Evolutionary conservation across 2,329 filamentous ascomycete genomes (phyloP), one percentile per base, ranked within the genome.

Genomic region (Zelopaecilomyces penicillatus): DNA sequence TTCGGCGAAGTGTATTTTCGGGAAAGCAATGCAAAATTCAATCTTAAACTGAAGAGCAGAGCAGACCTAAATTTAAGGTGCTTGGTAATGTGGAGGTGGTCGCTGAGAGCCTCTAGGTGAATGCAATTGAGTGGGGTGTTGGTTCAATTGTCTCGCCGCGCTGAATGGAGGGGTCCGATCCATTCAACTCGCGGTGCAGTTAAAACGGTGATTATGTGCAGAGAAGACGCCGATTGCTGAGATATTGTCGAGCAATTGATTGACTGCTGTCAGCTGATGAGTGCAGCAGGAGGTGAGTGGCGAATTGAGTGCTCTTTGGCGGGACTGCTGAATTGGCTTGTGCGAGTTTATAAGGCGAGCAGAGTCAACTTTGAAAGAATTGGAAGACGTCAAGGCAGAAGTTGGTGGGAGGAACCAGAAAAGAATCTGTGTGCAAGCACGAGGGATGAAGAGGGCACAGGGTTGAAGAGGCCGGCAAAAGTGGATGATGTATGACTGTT

Each of bases 1-100:
- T 44, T 47, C 33, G 45, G 45, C 39, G 41, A 44, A 44, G 44
- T 44, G 45, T 38, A 34, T 37, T 28, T 37, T 33, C 41, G 45
- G 41, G 45, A 47, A 44, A 40, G 37, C 30, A 27, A 34, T 11
- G 12, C 30, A 33, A 40, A 41, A 19, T 41, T 32, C 42, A 28
- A 26, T 40, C 27, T 28, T 28, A 40, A 28, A 40, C 28, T 9
- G 31, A n/a, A 41, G 31, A 28, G 6, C 19, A 19, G 19, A 19
- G 19, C 19, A 19, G 19, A 19, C 19, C 19, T 19, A 19, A 19
- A 19, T 19, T 19, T 19, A 19, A 19, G 19, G 19, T 19, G 19
- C 19, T 19, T 19, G 19, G 35, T 5, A 27, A 33, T n/a, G 26
- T 19, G 19, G 19, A 19, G 19, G 19, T 19, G 19, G 11, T 37